Evolutionary conservation across 306 rosid genomes (phyloP), one percentile per base, ranked within the genome.

Genomic region (Acmispon strigosus): DNA sequence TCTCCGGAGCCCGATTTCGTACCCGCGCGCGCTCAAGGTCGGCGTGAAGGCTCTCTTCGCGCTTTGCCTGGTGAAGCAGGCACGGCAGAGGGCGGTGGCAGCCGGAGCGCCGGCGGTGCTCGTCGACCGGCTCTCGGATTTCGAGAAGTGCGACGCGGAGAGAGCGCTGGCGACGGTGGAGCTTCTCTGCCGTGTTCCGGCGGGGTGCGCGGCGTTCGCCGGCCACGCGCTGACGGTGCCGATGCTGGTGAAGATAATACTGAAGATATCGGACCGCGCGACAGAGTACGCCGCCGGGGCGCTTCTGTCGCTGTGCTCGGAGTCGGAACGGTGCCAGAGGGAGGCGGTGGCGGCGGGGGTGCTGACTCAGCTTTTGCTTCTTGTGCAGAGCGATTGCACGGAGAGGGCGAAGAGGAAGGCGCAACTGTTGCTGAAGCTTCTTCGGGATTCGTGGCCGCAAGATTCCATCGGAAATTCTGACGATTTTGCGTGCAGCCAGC

Each of bases 391-490:
- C 39, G 98, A 90, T 51, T 94, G 98, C 77, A 90, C 96, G 57
- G 97, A 78, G 63, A 72, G 98, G 62, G 97, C 93, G 8, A 94
- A 94, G 88, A 80, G 97, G 75, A 94, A 94, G 84, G 96, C 98
- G 42, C 96, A 94, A 70, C 62, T 86, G 70, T 59, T 94, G 85
- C 83, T 94, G 66, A 94, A 94, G 90, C 96, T 89, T 75, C 96
- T 94, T 76, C 86, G 96, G 86, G 97, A 94, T 84, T 94, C 96
- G 84, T 94, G 98, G 98, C 98, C 98, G 8, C 87, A 84, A 53
- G 86, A 88, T 69, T 89, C 96, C 16, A 51, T 89, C 20, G 92
- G 87, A 57, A 88, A 89, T 73, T 94, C 96, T 4, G 94, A 94
- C 51, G 98, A 88, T 67, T 94, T 77, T 73, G 90, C 75, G 72